These are phyloP conservation scores for Stipa capillata DNA, from an alignment of 176 grass and related monocot genomes.

Conservation along the genomic window DNA sequence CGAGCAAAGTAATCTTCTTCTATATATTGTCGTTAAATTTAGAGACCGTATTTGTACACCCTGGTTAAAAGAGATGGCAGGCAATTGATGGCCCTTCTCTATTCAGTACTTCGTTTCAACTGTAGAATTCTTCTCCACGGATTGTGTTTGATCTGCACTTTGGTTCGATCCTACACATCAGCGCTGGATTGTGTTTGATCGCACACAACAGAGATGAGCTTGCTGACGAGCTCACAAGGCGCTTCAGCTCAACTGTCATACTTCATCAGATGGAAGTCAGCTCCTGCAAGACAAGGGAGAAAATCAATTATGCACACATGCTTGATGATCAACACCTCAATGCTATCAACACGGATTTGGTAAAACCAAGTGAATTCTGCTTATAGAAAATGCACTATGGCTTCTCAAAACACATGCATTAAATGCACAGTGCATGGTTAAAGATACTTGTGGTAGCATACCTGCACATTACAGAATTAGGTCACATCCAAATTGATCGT, in stretches of 20 bases:
- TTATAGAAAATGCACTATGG: not conserved
- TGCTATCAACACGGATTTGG: not conserved
- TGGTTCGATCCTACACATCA: not conserved
- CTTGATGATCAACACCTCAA: not conserved
- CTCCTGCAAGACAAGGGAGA: conserved; percentile 3
- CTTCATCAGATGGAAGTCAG: conserved; percentile 1
- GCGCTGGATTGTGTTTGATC: not conserved
- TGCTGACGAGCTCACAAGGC: not conserved
- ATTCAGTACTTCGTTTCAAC: not conserved
- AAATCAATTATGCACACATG: not conserved
- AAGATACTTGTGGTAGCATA: conserved; percentile 13
- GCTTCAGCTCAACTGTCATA: not conserved
- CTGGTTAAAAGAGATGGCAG: conserved; percentile 21
- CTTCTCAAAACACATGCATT: not conserved
- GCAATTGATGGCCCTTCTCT: not conserved
- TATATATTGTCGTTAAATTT: conserved; percentile 9
- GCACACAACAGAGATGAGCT: not conserved
- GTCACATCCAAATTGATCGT: conserved; percentile 27
- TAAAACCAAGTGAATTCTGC: not conserved
- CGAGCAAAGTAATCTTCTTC: conserved; percentile 31
- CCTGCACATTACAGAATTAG: conserved; percentile 27
- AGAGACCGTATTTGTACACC: conserved; percentile 24
- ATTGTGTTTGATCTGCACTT: conserved; percentile 3
- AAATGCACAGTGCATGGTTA: not conserved
- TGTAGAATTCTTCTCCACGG: not conserved